Base-by-base conservation (phyloP, 352 stramenopile genomes). In the Pythium rishiriense region DNA sequence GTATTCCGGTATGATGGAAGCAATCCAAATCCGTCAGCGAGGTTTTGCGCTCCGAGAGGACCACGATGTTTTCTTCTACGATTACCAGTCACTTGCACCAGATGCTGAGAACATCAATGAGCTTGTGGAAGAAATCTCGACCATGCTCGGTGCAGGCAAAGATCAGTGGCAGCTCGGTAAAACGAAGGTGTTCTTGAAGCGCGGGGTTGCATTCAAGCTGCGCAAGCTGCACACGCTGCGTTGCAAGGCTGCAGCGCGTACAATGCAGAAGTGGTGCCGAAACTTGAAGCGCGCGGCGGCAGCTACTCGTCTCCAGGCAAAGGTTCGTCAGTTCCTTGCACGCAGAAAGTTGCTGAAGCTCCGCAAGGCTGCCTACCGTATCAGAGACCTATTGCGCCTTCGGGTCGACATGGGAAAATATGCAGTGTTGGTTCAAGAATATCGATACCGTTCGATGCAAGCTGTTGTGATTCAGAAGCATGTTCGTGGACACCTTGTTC, bases 1-100 rank as follows among this genome's bases (percentile, higher is more conserved):
- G 69, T 97, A 97, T 60, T 96, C 89, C 19, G 89, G 89, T 37
- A 96, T 96, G 88, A 96, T 96, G 87, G 88, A 96, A 57, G 87
- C 88, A 12, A 96, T 96, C 51, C 87, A 96, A 65, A 96, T 96
- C 47, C 88, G 88, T 48, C 88, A 96, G 67, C 85, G 84, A 39
- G 88, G 88, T 17, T 96, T 96, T 69, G 88, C 86, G 31, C 62
- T 96, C 21, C 85, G 88, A 14, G 88, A 96, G 55, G 88, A 96
- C 41, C 88, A 96, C 65, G 88, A 96, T 52, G 87, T 94, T 26
- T 96, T 96, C 64, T 96, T 96, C 62, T 96, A 96, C 59, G 87
- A 96, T 64, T 96, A 94, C 49, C 85, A 95, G 52, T 83, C 81
- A n/a, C 66, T 96, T 19, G 83, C 84, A 2, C 88, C 88, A n/a